A percentile compares a stretch with the other conserved stretches of the same genome.
phyloP scores from a whole-genome alignment of 495 filamentous ascomycete genomes.

The Cercophora scortea region DNA sequence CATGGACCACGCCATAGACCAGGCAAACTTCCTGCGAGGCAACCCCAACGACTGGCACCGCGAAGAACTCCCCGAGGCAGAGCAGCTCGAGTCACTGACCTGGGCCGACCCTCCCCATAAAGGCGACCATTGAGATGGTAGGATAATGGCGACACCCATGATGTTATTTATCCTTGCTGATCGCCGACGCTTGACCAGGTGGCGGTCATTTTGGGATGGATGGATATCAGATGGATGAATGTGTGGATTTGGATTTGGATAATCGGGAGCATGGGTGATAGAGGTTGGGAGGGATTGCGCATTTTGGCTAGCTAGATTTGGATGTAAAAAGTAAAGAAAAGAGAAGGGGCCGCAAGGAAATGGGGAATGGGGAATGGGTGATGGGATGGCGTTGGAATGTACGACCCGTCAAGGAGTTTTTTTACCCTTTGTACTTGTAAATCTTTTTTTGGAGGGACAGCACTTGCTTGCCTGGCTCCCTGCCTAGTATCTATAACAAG shows the following conservation, averaged over 20 bases:
- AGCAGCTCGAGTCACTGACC: conserved; percentile 14
- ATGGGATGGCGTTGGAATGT: too few relatives aligned
- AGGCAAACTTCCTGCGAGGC: conserved; percentile 10
- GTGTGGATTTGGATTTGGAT: background rate
- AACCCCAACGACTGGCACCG: conserved; percentile 21
- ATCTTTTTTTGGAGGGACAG: too few relatives aligned
- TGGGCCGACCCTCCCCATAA: conserved; percentile 14
- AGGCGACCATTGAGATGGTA: background rate
- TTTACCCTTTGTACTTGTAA: too few relatives aligned
- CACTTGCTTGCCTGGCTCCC: too few relatives aligned
- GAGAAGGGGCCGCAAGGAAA: too few relatives aligned
- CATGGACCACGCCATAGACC: conserved; percentile 16
- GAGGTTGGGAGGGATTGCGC: background rate
- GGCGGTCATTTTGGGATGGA: background rate
- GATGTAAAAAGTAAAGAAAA: background rate
- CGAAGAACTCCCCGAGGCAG: conserved; percentile 20
- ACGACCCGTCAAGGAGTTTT: too few relatives aligned
- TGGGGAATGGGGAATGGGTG: too few relatives aligned
- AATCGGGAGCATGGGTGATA: background rate
- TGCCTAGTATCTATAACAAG: too few relatives aligned
- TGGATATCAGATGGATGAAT: too few relatives aligned
- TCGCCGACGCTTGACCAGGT: too few relatives aligned
- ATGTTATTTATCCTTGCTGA: background rate
- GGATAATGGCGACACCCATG: background rate
- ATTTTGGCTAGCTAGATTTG: background rate